Conservation (phyloP, 2,329 filamentous ascomycete genomes). For the Ophiostoma ulmi region DNA sequence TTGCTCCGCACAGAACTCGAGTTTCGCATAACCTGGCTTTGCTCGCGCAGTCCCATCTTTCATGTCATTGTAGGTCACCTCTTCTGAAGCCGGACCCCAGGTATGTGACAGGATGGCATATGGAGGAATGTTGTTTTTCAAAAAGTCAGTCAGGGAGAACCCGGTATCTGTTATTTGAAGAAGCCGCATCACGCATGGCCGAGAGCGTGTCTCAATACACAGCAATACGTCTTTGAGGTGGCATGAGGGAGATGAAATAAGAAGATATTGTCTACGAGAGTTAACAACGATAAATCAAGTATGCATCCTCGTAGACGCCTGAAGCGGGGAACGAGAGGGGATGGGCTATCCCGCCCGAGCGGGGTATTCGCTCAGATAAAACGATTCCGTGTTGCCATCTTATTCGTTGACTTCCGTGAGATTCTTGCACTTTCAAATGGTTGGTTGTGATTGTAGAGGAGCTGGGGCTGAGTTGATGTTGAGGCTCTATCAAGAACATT, state of each 20-base stretch:
- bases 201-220: neutral
- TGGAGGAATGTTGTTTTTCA: neutral
- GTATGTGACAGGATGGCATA: conserved; percentile 3
- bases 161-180: neutral
- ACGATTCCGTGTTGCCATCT: no score
- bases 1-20: neutral
- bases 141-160: neutral
- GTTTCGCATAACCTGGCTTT: neutral
- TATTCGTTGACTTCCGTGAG: no score
- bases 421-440: no score
- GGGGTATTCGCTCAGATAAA: neutral
- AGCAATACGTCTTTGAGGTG: neutral
- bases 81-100: neutral
- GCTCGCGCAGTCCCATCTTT: neutral
- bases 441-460: no score
- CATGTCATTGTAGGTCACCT: conserved; percentile 7
- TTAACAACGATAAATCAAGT: neutral
- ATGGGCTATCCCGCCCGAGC: neutral
- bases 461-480: no score
- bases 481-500: no score
- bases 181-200: neutral
- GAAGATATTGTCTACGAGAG: neutral
- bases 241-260: neutral
- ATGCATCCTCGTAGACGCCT: no score
- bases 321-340: neutral